A percentile compares a stretch with the other conserved stretches of the same genome.
Conservation (phyloP, 208 protist species). For the Leishmania martiniquensis region DNA sequence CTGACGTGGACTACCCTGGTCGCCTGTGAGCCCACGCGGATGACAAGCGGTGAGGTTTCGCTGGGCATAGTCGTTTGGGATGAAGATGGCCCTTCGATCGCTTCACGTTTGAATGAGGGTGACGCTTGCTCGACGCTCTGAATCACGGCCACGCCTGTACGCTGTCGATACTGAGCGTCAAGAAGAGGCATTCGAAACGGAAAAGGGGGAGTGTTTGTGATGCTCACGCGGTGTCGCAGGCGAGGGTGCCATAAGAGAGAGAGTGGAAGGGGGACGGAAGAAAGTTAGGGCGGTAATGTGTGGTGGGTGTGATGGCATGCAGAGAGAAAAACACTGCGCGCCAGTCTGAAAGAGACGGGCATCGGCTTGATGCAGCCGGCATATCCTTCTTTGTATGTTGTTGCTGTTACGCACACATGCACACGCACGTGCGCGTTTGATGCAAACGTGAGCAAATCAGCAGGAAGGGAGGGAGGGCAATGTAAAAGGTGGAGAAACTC, state of each 20-base stretch:
- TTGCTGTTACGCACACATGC: background rate
- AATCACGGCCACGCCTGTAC: conserved; percentile 2
- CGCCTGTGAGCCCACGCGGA: conserved; percentile 59
- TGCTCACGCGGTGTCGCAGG: background rate
- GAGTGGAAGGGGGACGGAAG: background rate
- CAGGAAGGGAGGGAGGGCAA: background rate
- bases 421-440: background rate
- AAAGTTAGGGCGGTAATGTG: background rate
- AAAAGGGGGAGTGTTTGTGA: background rate
- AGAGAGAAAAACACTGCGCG: background rate
- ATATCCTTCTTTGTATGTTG: background rate
- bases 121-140: background rate
- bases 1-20: conserved; percentile 51
- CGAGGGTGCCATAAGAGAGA: background rate
- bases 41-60: conserved; percentile 26
- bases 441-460: background rate
- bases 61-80: conserved; percentile 12
- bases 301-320: background rate
- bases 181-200: background rate
- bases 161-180: background rate
- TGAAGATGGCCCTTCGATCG: background rate
- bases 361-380: background rate
- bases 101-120: background rate
- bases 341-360: background rate
- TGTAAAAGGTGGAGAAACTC: background rate